Percentiles rank a stretch among this genome's conserved stretches.
Conservation (phyloP, 1,284 basidiomycete species). For the Ceratobasidium papillatum region DNA sequence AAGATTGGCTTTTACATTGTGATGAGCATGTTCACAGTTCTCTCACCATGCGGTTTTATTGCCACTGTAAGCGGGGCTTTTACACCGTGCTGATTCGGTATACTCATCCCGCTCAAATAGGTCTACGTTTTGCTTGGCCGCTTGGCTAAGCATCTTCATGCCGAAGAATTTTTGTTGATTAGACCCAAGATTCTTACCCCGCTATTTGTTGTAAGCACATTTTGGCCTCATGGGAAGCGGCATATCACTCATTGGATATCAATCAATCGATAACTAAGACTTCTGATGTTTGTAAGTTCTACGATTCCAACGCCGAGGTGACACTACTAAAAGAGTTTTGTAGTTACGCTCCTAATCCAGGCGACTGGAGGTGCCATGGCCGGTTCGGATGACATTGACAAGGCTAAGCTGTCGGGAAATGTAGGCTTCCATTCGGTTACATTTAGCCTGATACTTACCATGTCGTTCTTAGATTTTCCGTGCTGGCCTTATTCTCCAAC, state of each 20-base stretch:
- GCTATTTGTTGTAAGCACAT: constrained; percentile 1
- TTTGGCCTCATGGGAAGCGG: neutral
- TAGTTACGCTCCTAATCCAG: constrained; percentile 10
- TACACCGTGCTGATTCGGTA: neutral
- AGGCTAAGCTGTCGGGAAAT: constrained; percentile 5
- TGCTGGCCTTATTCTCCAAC: neutral
- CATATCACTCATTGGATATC: too few species aligned
- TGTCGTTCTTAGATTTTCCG: neutral
- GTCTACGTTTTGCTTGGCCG: constrained; percentile 21
- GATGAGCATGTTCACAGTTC: constrained; percentile 11
- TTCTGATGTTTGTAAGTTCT: constrained; percentile 10
- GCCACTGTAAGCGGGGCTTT: neutral
- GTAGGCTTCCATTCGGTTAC: neutral
- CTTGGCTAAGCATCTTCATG: neutral
- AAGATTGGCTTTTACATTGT: constrained; percentile 18
- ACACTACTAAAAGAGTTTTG: neutral
- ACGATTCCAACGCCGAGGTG: neutral
- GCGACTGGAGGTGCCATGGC: constrained; percentile 11
- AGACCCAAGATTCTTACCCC: neutral
- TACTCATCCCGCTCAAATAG: neutral
- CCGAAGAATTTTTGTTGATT: constrained; percentile 16
- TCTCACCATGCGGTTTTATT: constrained; percentile 27
- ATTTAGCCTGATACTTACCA: neutral
- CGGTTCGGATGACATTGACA: neutral
- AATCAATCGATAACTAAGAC: neutral